Base-by-base conservation (phyloP, 495 filamentous ascomycete species). In the Endocarpon pusillum region DNA sequence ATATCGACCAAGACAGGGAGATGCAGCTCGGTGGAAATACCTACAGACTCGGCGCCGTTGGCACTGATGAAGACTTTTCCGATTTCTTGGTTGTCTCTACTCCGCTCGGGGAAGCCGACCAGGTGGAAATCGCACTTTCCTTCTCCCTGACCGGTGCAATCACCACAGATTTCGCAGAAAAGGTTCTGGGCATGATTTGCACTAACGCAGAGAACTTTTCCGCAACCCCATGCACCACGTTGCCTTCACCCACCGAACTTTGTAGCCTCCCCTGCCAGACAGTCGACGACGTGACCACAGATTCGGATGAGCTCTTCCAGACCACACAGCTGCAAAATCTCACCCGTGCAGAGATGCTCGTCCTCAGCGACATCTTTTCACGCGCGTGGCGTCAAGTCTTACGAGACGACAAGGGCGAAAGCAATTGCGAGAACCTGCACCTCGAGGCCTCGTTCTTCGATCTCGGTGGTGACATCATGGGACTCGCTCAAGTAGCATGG, bases 391-490 rank as follows among this genome's bases (percentile, higher is more conserved):
- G 64, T 30, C 56, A 66, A 36, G 60, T 68, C 19, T 52, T 71
- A 0, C 59, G 59, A 4, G 41, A 45, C 27, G 43, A 31, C 4
- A 47, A 42, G 11, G 41, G 45, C 14, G 34, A 37, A 0, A 39
- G n/a, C 22, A 32, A 44, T 14, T 42, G 41, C 9, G 25, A 39
- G 39, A 5, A 24, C 39, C 6, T 68, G 46, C 57, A 61, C 25
- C 51, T 62, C 19, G 53, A 61, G 19, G 61, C 62, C 0, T 62
- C 60, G 0, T 69, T 71, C 51, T 71, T 67, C 42, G 53, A 61
- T 2, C 54, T 65, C 1, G 66, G 66, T 8, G 66, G 66, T 10
- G 66, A 71, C 37, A 52, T 69, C 24, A 58, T 67, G 46, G 60
- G 54, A 16, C 53, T 71, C 32, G 66, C 62, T 1, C 60, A 62